Evolutionary conservation across 1,139 yeast genomes (phyloP).

Genomic region (Saccharomyces hybrid): DNA sequence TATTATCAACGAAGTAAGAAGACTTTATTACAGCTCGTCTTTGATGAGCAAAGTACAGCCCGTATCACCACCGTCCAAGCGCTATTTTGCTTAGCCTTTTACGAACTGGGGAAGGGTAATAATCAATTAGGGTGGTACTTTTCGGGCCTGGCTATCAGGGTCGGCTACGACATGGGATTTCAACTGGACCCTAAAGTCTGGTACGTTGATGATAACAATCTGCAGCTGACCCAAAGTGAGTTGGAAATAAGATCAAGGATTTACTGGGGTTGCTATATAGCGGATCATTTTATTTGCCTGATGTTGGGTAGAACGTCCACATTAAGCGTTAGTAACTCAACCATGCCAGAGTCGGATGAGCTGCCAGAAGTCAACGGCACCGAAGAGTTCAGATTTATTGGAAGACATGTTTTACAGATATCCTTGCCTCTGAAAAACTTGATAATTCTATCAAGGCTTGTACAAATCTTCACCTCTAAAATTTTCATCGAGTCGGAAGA

Average conservation of each 20-base stretch:
- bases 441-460: conserved; percentile 48
- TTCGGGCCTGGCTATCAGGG: conserved; percentile 56
- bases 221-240: conserved; percentile 34
- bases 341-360: conserved; percentile 55
- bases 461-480: conserved; percentile 41
- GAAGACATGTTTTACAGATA: conserved; percentile 36
- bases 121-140: conserved; percentile 58
- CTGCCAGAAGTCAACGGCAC: conserved; percentile 54
- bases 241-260: conserved; percentile 51
- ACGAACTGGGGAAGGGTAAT: conserved; percentile 52
- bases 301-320: conserved; percentile 54
- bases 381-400: conserved; percentile 36
- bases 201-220: conserved; percentile 29
- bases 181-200: conserved; percentile 57
- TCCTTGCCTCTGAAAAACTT: conserved; percentile 40
- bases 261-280: conserved; percentile 61
- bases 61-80: conserved; percentile 39
- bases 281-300: conserved; percentile 56
- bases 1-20: conserved; percentile 45
- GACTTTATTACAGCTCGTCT: conserved; percentile 35
- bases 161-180: conserved; percentile 60
- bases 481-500: conserved; percentile 30
- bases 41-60: conserved; percentile 32
- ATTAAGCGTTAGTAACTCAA: conserved; percentile 49
- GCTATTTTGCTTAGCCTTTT: conserved; percentile 45